Percentiles rank a stretch among this genome's conserved stretches.
These are phyloP conservation scores for Thyridium curvatum DNA, from an alignment of 2,329 filamentous ascomycete species.

Conservation along the genomic window DNA sequence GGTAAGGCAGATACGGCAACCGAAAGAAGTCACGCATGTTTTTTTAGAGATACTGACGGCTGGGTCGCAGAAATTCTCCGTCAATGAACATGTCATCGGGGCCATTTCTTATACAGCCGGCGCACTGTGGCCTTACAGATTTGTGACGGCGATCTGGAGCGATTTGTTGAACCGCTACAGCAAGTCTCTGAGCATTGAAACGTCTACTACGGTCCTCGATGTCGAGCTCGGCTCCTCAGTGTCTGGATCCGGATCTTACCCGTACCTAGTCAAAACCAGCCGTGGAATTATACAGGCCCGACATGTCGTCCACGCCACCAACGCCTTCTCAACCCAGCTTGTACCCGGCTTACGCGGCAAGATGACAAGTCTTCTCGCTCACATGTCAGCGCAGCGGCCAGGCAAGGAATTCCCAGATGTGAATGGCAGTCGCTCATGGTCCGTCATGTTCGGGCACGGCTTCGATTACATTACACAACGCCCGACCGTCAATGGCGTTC, in stretches of 20 bases:
- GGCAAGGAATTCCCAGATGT: constrained; percentile 21
- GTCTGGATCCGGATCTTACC: constrained; percentile 9
- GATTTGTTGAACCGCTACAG: constrained; percentile 27
- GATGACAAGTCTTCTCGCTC: constrained; percentile 36
- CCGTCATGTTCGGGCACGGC: constrained; percentile 35
- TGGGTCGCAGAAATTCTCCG: constrained; percentile 23
- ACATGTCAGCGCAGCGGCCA: constrained; percentile 45
- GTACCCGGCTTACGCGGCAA: constrained; percentile 40
- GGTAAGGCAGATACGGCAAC: constrained; percentile 13
- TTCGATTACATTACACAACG: constrained; percentile 49
- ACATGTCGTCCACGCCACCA: constrained; percentile 53
- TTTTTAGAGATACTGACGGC: not conserved
- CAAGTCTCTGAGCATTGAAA: constrained; percentile 27
- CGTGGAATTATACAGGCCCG: constrained; percentile 36
- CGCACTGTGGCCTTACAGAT: constrained; percentile 43
- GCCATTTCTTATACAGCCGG: constrained; percentile 39
- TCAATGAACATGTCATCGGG: constrained; percentile 27
- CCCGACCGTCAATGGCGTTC: constrained; percentile 20
- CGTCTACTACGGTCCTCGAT: constrained; percentile 26
- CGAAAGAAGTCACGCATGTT: not conserved
- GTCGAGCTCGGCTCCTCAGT: constrained; percentile 11
- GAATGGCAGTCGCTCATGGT: constrained; percentile 39
- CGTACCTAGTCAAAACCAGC: constrained; percentile 36
- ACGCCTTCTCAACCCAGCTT: constrained; percentile 45
- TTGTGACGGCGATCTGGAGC: constrained; percentile 39